These are phyloP conservation scores for Earliella scabrosa DNA, from an alignment of 1,284 basidiomycete species.

Conservation along the genomic window DNA sequence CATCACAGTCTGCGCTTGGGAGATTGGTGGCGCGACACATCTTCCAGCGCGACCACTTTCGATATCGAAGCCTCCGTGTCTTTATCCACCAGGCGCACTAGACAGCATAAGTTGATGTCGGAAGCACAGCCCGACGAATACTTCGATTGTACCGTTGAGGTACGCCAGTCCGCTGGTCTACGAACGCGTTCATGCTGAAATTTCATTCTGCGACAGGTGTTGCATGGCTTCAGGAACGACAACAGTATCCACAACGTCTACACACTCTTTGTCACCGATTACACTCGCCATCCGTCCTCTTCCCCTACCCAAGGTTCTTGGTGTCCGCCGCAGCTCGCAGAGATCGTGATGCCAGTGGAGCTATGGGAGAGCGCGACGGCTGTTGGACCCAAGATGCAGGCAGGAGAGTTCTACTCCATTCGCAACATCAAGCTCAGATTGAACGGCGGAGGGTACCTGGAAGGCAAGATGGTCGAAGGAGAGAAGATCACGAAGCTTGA, in stretches of 20 bases:
- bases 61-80: background rate
- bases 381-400: conserved; percentile 47
- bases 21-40: conserved; percentile 50
- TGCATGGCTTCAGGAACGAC: conserved; percentile 45
- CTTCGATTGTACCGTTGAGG: conserved; percentile 74
- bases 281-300: conserved; percentile 49
- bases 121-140: conserved; percentile 46
- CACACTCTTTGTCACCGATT: conserved; percentile 71
- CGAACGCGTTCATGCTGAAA: background rate
- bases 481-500: conserved; percentile 50
- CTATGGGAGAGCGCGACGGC: conserved; percentile 56
- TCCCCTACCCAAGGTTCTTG: conserved; percentile 42
- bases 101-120: conserved; percentile 53
- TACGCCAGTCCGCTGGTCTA: conserved; percentile 32
- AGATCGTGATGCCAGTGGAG: conserved; percentile 54
- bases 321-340: conserved; percentile 50
- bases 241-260: conserved; percentile 36
- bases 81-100: background rate
- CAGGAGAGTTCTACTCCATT: conserved; percentile 58
- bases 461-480: conserved; percentile 54
- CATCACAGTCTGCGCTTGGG: conserved; percentile 42
- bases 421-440: conserved; percentile 54
- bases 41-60: conserved; percentile 6
- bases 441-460: conserved; percentile 46
- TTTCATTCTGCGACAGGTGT: conserved; percentile 48